Evolutionary conservation across 2,329 filamentous ascomycete species (phyloP).

Genomic region (Xylariaceae sp.): DNA sequence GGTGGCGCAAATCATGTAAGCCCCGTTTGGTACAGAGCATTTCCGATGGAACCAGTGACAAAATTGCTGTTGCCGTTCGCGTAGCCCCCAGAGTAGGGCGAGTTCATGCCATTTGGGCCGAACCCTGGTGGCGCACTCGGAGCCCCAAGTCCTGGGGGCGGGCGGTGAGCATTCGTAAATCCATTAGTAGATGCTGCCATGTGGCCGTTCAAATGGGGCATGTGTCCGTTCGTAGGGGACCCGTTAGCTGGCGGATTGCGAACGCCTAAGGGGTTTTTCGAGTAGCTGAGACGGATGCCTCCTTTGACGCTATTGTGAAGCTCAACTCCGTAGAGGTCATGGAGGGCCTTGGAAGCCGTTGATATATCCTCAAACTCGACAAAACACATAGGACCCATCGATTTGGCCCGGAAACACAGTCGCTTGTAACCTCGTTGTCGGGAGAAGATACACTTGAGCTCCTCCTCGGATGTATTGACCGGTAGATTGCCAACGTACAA

Average conservation of each 20-base stretch:
- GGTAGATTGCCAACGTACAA: constrained; percentile 97
- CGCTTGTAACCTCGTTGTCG: constrained; percentile 94
- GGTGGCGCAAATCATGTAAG: too few species aligned
- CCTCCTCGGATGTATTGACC: constrained; percentile 88
- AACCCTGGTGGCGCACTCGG: constrained; percentile 60
- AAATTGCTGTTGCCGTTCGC: constrained; percentile 17
- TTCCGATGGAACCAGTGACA: too few species aligned
- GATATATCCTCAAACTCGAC: constrained; percentile 95
- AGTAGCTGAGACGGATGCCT: constrained; percentile 92
- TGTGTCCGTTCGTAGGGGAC: constrained; percentile 34
- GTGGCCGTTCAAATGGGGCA: constrained; percentile 57
- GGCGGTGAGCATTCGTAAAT: constrained; percentile 67
- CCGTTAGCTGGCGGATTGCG: constrained; percentile 55
- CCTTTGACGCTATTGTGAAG: constrained; percentile 92
- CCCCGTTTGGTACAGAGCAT: too few species aligned
- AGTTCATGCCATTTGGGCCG: constrained; percentile 19
- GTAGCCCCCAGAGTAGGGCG: constrained; percentile 23
- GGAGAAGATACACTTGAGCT: constrained; percentile 88
- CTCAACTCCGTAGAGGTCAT: constrained; percentile 81
- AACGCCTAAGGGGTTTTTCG: constrained; percentile 93
- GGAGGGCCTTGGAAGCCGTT: constrained; percentile 84
- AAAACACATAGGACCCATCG: constrained; percentile 97
- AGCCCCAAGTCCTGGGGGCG: constrained; percentile 74
- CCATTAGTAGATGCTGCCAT: constrained; percentile 50
- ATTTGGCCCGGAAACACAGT: constrained; percentile 89